A percentile compares a stretch with the other conserved stretches of the same genome.
These are phyloP conservation scores for Stipa capillata DNA, from an alignment of 176 grass and related monocot genomes.

Conservation along the genomic window DNA sequence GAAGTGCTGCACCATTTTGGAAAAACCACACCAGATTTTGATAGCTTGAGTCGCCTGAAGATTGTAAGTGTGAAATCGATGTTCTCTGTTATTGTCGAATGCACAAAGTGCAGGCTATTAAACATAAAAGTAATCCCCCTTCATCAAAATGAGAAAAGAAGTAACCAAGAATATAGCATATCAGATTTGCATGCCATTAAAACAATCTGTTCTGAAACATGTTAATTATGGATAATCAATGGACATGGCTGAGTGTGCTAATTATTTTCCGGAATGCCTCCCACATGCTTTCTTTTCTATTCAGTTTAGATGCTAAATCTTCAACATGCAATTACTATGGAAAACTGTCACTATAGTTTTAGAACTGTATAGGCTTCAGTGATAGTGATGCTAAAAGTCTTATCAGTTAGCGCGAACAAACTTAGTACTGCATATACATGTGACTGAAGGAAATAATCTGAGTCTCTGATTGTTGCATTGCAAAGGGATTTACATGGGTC, in stretches of 20 bases:
- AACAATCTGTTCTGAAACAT: not conserved
- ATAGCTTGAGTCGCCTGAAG: slow-evolving; percentile 52
- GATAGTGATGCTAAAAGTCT: not conserved
- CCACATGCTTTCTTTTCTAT: not conserved
- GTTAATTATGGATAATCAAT: not conserved
- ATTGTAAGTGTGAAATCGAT: slow-evolving; percentile 44
- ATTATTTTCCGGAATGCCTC: not conserved
- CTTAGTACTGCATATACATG: not conserved
- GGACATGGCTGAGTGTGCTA: not conserved
- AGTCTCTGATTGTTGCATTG: not conserved
- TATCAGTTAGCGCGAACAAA: not conserved
- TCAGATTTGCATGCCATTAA: not conserved
- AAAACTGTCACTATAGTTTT: not conserved
- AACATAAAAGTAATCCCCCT: not conserved
- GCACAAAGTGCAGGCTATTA: not conserved
- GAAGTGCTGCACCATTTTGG: slow-evolving; percentile 75
- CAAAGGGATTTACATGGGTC: not conserved
- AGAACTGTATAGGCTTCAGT: not conserved
- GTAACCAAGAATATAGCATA: not conserved
- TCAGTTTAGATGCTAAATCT: not conserved
- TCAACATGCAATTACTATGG: not conserved
- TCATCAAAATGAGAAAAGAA: not conserved
- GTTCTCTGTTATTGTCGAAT: not conserved
- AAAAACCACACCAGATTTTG: slow-evolving; percentile 34
- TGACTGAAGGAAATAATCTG: not conserved